Percentiles rank a stretch among this genome's conserved stretches.
phyloP scores from a whole-genome alignment of 192 early-diverging fungal genomes.

The Gigaspora rosea region DNA sequence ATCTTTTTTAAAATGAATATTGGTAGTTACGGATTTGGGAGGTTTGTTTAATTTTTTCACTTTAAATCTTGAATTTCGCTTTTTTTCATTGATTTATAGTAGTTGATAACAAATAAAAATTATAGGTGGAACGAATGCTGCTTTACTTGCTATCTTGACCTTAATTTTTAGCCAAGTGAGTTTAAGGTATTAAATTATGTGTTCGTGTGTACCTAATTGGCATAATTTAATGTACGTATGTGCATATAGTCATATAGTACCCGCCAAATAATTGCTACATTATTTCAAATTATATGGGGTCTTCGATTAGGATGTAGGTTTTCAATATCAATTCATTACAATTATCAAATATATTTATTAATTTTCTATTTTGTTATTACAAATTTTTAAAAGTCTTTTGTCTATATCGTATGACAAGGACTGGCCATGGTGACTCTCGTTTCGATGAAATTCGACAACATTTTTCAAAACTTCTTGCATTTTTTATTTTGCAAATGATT shows the following conservation, averaged over 20 bases:
- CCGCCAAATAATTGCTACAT: constrained; percentile 28
- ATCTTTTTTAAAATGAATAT: background rate
- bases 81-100: background rate
- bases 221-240: background rate
- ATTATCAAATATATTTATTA: background rate
- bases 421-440: constrained; percentile 24
- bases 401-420: constrained; percentile 30
- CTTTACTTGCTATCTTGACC: constrained; percentile 25
- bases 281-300: constrained; percentile 22
- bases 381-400: constrained; percentile 15
- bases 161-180: constrained; percentile 25
- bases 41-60: background rate
- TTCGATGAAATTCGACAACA: constrained; percentile 26
- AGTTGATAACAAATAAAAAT: too few relatives aligned
- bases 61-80: background rate
- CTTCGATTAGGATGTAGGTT: constrained; percentile 16
- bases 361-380: background rate
- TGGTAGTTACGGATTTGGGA: constrained; percentile 33
- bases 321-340: background rate
- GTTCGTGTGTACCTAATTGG: background rate
- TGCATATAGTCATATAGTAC: constrained; percentile 19
- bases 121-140: constrained; percentile 29
- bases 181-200: background rate
- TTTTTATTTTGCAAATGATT: constrained; percentile 31
- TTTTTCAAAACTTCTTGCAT: constrained; percentile 6